Evolutionary conservation across 2,329 filamentous ascomycete species (phyloP), one percentile per base, ranked within the genome.

Genomic region (Sarocladium kiliense): DNA sequence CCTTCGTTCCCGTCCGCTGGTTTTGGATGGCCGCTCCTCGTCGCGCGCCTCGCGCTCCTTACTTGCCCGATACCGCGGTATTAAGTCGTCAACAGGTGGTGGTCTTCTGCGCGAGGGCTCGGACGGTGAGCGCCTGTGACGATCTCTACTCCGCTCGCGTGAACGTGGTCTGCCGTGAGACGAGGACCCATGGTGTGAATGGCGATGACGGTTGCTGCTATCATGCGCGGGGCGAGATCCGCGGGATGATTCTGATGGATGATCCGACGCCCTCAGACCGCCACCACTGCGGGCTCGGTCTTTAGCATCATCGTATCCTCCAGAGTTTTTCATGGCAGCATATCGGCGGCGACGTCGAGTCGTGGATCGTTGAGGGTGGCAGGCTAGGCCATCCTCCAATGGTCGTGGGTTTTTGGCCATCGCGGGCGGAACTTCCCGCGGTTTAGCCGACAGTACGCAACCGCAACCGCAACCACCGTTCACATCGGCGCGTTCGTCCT

Each of bases 321-420:
- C 63, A 56, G 64, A 64, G 66, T 72, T 68, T 64, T 60, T 72
- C 71, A 74, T 74, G 66, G 70, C 68, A 70, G 66, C 69, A 73
- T 72, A 61, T 67, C 64, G 66, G 66, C 63, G 64, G 62, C 64
- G 66, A 67, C 62, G 66, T 63, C 63, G 63, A 69, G n/a, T 11
- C n/a, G 26, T 27, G 16, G 14, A 34, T 39, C 44, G 44, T 53
- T 21, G 18, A 21, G n/a, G n/a, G 47, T 51, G 18, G n/a, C 18
- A n/a, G 18, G 11, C 18, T 21, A 16, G 30, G 9, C 5, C 47
- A 16, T 34, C 27, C 23, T 23, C 36, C 26, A 51, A n/a, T 51
- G 47, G 26, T 19, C 27, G 6, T 23, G 47, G 27, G 30, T 51
- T 51, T 51, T 34, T 32, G 47, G 47, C 11, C 5, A 16, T n/a